Evolutionary conservation across 2,329 filamentous ascomycete genomes (phyloP).

Genomic region (Fusarium verticillioides): DNA sequence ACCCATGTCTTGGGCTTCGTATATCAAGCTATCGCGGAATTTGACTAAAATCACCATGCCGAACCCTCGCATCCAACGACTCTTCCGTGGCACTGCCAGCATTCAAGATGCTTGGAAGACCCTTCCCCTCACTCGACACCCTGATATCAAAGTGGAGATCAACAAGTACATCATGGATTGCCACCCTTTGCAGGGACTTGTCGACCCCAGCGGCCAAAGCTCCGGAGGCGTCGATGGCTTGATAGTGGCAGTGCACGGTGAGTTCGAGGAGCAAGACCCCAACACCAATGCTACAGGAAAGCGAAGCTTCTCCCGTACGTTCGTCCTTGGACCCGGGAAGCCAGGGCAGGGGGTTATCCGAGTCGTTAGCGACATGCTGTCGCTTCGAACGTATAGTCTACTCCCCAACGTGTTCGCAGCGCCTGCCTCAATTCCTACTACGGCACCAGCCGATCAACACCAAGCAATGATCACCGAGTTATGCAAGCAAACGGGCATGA

Average conservation of each 20-base stretch:
- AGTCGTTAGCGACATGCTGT: constrained; percentile 83
- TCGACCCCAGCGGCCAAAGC: constrained; percentile 74
- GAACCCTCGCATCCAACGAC: constrained; percentile 70
- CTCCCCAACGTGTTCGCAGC: constrained; percentile 57
- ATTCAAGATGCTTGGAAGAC: constrained; percentile 76
- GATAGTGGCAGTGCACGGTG: constrained; percentile 81
- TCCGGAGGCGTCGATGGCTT: constrained; percentile 78
- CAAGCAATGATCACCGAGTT: constrained; percentile 80
- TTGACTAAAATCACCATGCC: constrained; percentile 74
- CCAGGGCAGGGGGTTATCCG: constrained; percentile 73
- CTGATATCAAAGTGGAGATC: constrained; percentile 72
- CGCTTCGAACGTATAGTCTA: constrained; percentile 72
- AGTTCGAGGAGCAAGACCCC: constrained; percentile 79
- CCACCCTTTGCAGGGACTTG: constrained; percentile 76
- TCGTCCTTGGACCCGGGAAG: constrained; percentile 80
- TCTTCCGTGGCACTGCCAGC: constrained; percentile 70
- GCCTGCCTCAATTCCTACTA: constrained; percentile 38
- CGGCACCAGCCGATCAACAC: constrained; percentile 57
- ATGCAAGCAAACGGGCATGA: constrained; percentile 83
- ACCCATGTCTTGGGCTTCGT: constrained; percentile 74
- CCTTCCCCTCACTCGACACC: constrained; percentile 79
- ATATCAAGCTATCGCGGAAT: constrained; percentile 83
- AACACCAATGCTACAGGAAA: constrained; percentile 67
- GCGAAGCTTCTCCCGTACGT: constrained; percentile 84
- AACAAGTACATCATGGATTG: constrained; percentile 87